Evolutionary conservation across 306 rosid genomes (phyloP), one percentile per base, ranked within the genome.

Genomic region (Pueraria montana): DNA sequence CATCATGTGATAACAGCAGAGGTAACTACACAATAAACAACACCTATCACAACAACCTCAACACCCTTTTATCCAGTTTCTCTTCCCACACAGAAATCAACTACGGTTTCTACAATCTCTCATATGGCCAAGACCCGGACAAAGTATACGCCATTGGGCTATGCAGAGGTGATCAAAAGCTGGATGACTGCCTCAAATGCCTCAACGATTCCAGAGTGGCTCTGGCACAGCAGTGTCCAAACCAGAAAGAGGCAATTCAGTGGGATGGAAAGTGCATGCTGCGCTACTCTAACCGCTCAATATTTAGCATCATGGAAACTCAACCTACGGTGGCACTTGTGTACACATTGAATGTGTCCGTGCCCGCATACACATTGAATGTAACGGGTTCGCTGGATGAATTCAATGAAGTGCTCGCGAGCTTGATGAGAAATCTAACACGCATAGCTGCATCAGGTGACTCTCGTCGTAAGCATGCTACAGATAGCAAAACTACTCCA

Each of bases 91-190:
- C 50, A 23, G 9, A 55, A 24, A 42, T 53, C 10, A n/a, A 53
- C 50, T 70, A 82, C 17, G 85, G 85, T 56, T 91, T 87, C 73
- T 77, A 74, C 75, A 81, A 34, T 34, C 6, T 34, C 38, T 34
- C 38, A 34, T 5, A 34, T 34, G 38, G 38, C 5, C 38, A 34
- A 34, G 38, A 4, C 32, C 2, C 32, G 3, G 32, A 30, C 32
- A 30, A 30, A 30, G 32, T 30, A 30, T 30, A 30, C 32, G 3
- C 32, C 32, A 30, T 30, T 30, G 32, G 32, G 2, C 32, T 30
- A 3, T 30, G 91, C 27, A 63, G 89, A 83, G 92, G 90, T 5
- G 92, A 89, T 53, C 8, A 66, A 5, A 36, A 17, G 2, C 18
- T 32, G 0, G 86, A 72, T 13, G 38, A 34, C 38, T 34, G 38